A percentile compares a stretch with the other conserved stretches of the same genome.
phyloP scores from a whole-genome alignment of 345 rosid genomes.

The Barbarea vulgaris region DNA sequence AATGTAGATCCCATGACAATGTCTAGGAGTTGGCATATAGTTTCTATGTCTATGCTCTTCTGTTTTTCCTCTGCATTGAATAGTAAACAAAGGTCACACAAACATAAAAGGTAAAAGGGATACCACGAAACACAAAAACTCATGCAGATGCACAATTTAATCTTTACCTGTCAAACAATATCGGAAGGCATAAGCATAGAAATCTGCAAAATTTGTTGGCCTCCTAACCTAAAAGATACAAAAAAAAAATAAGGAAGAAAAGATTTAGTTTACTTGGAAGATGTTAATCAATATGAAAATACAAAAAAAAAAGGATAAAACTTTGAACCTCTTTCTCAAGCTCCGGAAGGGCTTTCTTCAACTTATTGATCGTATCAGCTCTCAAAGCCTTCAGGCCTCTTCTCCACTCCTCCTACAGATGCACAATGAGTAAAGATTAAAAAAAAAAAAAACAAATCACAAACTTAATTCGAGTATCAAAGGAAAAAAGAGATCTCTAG shows the following conservation, averaged over 20 bases:
- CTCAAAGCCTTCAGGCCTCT: conserved; percentile 74
- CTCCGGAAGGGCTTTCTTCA: conserved; percentile 73
- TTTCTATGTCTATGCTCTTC: conserved; percentile 87
- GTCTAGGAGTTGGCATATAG: conserved; percentile 78
- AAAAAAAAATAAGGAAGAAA: conserved; percentile 16
- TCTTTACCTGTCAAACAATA: conserved; percentile 87
- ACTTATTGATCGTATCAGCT: conserved; percentile 64
- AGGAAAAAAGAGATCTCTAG: not conserved
- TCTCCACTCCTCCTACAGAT: conserved; percentile 86
- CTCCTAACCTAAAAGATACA: conserved; percentile 60
- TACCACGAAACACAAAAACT: not conserved
- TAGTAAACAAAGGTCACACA: conserved; percentile 15
- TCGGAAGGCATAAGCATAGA: conserved; percentile 81
- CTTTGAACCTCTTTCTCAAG: conserved; percentile 85
- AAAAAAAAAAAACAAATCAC: not conserved
- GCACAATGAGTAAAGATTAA: not conserved
- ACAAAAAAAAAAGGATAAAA: not conserved
- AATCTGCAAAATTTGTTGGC: conserved; percentile 73
- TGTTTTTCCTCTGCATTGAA: conserved; percentile 81
- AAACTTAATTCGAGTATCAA: not conserved
- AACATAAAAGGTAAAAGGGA: not conserved
- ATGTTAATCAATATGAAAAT: not conserved
- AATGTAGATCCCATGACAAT: conserved; percentile 78
- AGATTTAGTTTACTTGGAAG: not conserved
- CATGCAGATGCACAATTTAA: not conserved